A percentile compares a stretch with the other conserved stretches of the same genome.
Evolutionary conservation across 306 rosid species (phyloP).

Genomic region (Quercus variabilis): DNA sequence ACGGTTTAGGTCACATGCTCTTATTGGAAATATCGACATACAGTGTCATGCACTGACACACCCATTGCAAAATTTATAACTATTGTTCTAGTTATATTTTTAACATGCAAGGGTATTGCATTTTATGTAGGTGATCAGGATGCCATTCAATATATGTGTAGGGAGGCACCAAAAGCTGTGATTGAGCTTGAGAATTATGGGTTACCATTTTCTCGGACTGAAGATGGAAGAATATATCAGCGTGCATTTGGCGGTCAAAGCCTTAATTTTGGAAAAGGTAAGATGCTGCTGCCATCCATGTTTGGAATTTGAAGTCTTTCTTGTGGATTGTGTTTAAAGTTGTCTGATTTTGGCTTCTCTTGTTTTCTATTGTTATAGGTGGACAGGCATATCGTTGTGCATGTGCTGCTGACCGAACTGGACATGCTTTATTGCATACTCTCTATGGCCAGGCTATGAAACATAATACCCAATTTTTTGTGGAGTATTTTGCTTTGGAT

Average conservation of each 20-base stretch:
- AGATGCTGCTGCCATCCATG: background rate
- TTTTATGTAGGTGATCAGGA: constrained; percentile 79
- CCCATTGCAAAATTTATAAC: background rate
- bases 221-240: constrained; percentile 85
- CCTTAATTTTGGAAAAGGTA: constrained; percentile 90
- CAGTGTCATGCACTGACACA: background rate
- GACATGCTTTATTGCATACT: constrained; percentile 86
- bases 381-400: constrained; percentile 97
- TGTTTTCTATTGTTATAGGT: constrained; percentile 46
- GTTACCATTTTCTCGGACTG: constrained; percentile 82
- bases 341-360: constrained; percentile 20
- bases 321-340: background rate
- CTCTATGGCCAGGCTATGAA: constrained; percentile 93
- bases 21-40: background rate
- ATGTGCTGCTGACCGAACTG: constrained; percentile 94
- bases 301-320: constrained; percentile 6
- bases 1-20: background rate
- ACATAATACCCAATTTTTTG: constrained; percentile 86
- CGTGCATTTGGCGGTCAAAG: constrained; percentile 99
- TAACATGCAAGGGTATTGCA: constrained; percentile 19
- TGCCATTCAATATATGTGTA: constrained; percentile 94
- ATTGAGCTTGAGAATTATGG: constrained; percentile 93
- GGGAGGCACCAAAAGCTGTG: constrained; percentile 96
- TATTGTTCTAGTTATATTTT: background rate
- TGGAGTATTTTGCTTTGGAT: constrained; percentile 88